Base-by-base conservation (phyloP, 2,329 filamentous ascomycete species). In the Claviceps sp. region DNA sequence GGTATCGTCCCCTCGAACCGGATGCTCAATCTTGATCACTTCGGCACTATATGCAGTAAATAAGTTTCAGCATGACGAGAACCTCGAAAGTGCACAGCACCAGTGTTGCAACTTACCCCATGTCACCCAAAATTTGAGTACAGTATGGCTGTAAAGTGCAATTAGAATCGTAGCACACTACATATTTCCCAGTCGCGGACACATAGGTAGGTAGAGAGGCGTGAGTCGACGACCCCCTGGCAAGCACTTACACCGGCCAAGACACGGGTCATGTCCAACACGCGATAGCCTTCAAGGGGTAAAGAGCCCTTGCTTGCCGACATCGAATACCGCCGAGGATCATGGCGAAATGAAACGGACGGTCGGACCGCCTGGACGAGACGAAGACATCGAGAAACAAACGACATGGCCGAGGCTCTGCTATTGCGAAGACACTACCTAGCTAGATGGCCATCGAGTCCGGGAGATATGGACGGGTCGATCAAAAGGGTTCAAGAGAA, bases 11-110 rank as follows among this genome's bases (percentile, higher is more conserved):
- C 88, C 93, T 52, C 88, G 79, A 5, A 81, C 81, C 4, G 93
- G 93, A 67, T 98, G 93, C 68, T 98, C 93, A 55, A 98, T 80
- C 69, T 98, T 98, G 70, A 98, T 95, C 36, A 98, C 83, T 66
- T 98, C 91, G 58, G 93, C 93, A 57, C 89, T 94, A 50, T 44
- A 14, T 7, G 40, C 3, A 29, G 44, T 36, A 40, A 17, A 23
- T 17, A 20, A 0, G 11, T 17, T 11, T 52, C 14, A 52, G 46
- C 29, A 53, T 26, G 3, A 9, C 29, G 29, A 34, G 29, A 34
- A 34, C 3, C 29, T 4, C 29, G 3, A 34, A 2, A 22, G 20
- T 23, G 29, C 8, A 23, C 16, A 20, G 14, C 7, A 14, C 5
- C 13, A 14, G 13, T 22, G 7, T 20, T 8, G 2, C 11, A 9